Evolutionary conservation across 768 basidiomycete species (phyloP).

Genomic region (Pleurotus tuber-regium): DNA sequence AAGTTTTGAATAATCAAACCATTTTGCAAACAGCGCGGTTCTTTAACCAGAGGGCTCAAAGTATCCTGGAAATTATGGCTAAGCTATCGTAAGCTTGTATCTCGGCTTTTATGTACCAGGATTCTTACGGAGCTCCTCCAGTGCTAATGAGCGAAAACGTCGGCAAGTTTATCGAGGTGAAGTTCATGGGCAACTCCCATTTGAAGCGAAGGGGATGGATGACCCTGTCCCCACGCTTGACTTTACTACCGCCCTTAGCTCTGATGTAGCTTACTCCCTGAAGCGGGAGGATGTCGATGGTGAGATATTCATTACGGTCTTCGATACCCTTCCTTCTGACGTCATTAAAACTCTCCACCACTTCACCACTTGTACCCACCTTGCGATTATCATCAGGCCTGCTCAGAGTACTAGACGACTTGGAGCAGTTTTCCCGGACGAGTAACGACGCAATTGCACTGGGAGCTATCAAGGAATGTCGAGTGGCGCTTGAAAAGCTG

Average conservation of each 20-base stretch:
- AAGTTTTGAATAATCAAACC: no score
- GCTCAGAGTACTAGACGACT: constrained; percentile 59
- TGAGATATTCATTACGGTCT: constrained; percentile 33
- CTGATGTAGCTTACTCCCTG: constrained; percentile 62
- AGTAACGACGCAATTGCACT: constrained; percentile 45
- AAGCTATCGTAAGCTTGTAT: constrained; percentile 70
- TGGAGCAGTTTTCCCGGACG: constrained; percentile 54
- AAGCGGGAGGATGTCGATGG: constrained; percentile 75
- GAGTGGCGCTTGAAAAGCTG: constrained; percentile 61
- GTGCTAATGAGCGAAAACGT: constrained; percentile 75
- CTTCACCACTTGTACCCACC: no score
- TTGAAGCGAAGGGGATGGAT: constrained; percentile 78
- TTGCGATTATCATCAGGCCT: constrained; percentile 50
- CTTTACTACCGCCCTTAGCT: constrained; percentile 67
- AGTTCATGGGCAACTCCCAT: constrained; percentile 83
- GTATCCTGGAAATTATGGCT: constrained; percentile 83
- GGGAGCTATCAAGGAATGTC: constrained; percentile 60
- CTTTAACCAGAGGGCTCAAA: constrained; percentile 78
- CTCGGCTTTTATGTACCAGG: neutral
- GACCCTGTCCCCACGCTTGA: constrained; percentile 78
- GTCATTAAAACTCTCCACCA: no score
- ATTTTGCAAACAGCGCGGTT: constrained; percentile 58
- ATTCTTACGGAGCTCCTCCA: constrained; percentile 25
- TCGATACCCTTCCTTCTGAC: constrained; percentile 12
- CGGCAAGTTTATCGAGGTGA: constrained; percentile 85